phyloP scores from a whole-genome alignment of 2,329 filamentous ascomycete genomes.

The Immersiporthe knoxdaviesiana region DNA sequence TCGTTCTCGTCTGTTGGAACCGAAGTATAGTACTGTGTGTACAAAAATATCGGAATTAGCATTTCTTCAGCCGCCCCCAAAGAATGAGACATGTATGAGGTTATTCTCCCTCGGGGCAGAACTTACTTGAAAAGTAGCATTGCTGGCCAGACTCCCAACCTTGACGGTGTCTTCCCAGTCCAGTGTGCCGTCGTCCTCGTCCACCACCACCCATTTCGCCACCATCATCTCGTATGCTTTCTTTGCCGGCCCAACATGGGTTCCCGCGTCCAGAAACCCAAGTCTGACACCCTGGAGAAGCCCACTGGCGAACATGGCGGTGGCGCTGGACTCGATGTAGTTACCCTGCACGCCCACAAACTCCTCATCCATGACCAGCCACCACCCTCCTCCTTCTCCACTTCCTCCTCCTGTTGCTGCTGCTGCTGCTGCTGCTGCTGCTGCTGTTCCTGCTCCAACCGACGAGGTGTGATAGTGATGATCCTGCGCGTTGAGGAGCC shows the following conservation, averaged over 20 bases:
- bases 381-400: constrained; percentile 19
- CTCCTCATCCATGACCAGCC: constrained; percentile 47
- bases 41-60: no score
- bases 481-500: constrained; percentile 23
- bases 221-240: constrained; percentile 45
- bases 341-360: constrained; percentile 44
- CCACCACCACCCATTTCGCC: constrained; percentile 45
- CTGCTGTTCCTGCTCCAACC: no score
- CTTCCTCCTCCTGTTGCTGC: no score
- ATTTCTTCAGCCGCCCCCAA: no score
- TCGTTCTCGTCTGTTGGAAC: constrained; percentile 39
- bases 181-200: constrained; percentile 47
- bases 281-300: constrained; percentile 44
- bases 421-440: no score
- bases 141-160: constrained; percentile 50
- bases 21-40: constrained; percentile 42
- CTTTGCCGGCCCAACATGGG: constrained; percentile 40
- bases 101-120: constrained; percentile 25
- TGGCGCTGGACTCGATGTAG: constrained; percentile 50
- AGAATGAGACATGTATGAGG: neutral
- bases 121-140: constrained; percentile 48
- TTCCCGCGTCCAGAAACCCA: constrained; percentile 36
- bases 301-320: constrained; percentile 49
- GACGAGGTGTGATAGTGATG: constrained; percentile 13
- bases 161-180: constrained; percentile 51